phyloP scores from a whole-genome alignment of 805 yeast species.

The Grigorovia humatica region DNA sequence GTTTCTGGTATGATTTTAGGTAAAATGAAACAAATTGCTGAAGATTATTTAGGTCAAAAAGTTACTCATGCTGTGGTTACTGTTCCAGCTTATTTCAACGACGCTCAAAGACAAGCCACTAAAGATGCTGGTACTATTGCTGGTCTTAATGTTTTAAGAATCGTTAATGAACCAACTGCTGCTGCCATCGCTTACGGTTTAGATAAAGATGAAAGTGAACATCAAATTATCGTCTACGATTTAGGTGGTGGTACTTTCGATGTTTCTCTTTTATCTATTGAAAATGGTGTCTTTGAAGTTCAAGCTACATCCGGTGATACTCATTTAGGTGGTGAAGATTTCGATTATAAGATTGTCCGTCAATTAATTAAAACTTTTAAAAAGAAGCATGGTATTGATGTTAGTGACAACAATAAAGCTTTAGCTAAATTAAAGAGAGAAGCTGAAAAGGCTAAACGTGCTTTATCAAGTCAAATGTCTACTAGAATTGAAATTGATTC shows the following conservation, averaged over 20 bases:
- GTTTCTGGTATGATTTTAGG: constrained; percentile 84
- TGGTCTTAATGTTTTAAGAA: constrained; percentile 78
- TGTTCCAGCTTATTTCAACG: constrained; percentile 88
- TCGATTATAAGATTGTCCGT: constrained; percentile 79
- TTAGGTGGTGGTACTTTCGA: constrained; percentile 98
- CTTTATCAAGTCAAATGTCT: constrained; percentile 89
- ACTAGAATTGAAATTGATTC: constrained; percentile 95
- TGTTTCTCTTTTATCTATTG: constrained; percentile 79
- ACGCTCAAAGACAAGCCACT: constrained; percentile 90
- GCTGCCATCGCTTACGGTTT: constrained; percentile 97
- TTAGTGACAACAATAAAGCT: constrained; percentile 73
- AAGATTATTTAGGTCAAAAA: constrained; percentile 73
- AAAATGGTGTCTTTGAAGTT: constrained; percentile 87
- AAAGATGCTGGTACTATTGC: constrained; percentile 91
- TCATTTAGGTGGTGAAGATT: constrained; percentile 96
- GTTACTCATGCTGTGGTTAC: constrained; percentile 89
- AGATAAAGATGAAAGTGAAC: constrained; percentile 72
- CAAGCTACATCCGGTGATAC: constrained; percentile 94
- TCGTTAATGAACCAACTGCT: constrained; percentile 91
- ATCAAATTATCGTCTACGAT: constrained; percentile 85
- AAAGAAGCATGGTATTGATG: constrained; percentile 84
- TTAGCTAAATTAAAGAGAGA: constrained; percentile 92
- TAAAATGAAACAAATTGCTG: constrained; percentile 89
- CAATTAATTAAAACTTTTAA: constrained; percentile 81
- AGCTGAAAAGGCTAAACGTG: constrained; percentile 96